These are phyloP conservation scores for Lizanozyma gosingica DNA, from an alignment of 1,139 yeast genomes.

Conservation along the genomic window DNA sequence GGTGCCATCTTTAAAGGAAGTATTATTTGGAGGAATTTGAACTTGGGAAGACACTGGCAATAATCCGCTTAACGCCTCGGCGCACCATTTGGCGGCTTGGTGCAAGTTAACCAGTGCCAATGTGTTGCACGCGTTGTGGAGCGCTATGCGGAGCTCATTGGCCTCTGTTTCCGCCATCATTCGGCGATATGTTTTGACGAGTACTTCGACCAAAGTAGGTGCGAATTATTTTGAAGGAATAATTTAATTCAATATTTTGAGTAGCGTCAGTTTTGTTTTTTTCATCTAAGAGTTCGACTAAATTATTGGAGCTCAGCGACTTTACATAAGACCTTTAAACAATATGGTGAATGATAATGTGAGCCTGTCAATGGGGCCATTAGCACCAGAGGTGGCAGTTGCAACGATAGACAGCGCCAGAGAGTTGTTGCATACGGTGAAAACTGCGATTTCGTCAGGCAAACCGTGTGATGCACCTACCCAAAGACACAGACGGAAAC, in stretches of 20 bases:
- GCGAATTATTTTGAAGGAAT: too few species aligned
- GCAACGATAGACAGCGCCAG: not conserved
- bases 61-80: conserved; percentile 7
- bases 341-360: too few species aligned
- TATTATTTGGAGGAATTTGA: conserved; percentile 5
- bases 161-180: conserved; percentile 4
- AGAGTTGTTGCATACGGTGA: not conserved
- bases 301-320: too few species aligned
- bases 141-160: conserved; percentile 14
- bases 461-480: not conserved
- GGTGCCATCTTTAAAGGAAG: conserved; percentile 4
- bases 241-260: too few species aligned
- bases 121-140: conserved; percentile 18
- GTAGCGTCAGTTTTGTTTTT: too few species aligned
- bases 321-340: too few species aligned
- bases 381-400: too few species aligned
- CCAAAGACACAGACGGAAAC: not conserved
- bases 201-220: too few species aligned
- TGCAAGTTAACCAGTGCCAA: conserved; percentile 41
- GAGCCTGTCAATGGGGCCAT: too few species aligned
- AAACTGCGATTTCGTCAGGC: not conserved
- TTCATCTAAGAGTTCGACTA: too few species aligned
- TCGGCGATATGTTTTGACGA: too few species aligned
- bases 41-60: conserved; percentile 4
- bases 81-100: conserved; percentile 71